These are phyloP conservation scores for Durusdinium trenchii DNA, from an alignment of 73 alveolate genomes.

Conservation along the genomic window DNA sequence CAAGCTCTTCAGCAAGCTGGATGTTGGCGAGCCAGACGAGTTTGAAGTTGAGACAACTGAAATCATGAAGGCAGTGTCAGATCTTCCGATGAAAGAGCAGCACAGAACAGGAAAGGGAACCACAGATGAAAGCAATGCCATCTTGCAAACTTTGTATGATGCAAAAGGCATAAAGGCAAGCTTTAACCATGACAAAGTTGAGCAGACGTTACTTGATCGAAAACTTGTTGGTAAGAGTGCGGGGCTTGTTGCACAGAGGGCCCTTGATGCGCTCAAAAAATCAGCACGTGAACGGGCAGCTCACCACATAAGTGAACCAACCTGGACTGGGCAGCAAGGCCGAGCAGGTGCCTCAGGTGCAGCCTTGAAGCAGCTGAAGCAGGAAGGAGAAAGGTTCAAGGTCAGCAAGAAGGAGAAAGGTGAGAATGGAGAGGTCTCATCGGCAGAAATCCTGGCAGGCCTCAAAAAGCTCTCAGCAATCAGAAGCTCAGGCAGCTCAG, in stretches of 20 bases:
- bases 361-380: not conserved
- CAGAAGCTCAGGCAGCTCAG: not conserved
- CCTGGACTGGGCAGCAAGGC: constrained; percentile 95
- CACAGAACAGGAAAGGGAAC: constrained; percentile 67
- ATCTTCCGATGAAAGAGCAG: constrained; percentile 79
- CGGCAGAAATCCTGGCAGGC: constrained; percentile 62
- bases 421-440: not conserved
- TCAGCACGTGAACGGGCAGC: constrained; percentile 73
- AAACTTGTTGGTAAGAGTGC: constrained; percentile 69
- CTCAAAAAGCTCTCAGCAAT: constrained; percentile 67
- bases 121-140: constrained; percentile 87
- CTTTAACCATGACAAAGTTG: constrained; percentile 49
- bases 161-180: constrained; percentile 89
- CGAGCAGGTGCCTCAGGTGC: constrained; percentile 96
- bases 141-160: constrained; percentile 87
- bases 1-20: constrained; percentile 32
- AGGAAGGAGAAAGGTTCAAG: not conserved
- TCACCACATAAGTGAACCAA: constrained; percentile 93
- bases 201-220: constrained; percentile 49
- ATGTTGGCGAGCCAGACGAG: not conserved
- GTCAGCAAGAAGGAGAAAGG: not conserved
- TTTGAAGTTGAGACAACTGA: constrained; percentile 77
- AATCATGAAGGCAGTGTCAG: constrained; percentile 59
- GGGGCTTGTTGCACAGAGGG: constrained; percentile 79
- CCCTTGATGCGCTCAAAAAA: constrained; percentile 72